Base-by-base conservation (phyloP, 2,329 filamentous ascomycete genomes). In the Beauveria brongniartii region DNA sequence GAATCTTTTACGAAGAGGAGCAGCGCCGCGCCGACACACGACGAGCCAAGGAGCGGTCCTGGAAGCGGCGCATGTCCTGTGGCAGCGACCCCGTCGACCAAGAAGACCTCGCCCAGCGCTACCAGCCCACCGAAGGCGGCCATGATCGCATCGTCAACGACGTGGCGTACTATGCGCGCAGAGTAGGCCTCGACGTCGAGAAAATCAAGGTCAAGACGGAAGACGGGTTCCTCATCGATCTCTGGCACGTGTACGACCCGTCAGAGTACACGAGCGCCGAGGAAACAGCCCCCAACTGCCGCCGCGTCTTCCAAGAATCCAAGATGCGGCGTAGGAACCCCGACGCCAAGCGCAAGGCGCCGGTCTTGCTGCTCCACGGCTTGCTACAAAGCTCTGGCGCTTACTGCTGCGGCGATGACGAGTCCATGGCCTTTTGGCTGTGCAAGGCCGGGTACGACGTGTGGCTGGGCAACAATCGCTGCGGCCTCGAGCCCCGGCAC, bases 381-480 rank as follows among this genome's bases (percentile, higher is more conserved):
- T 80, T 97, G 3, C 77, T 97, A 7, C 93, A 97, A 74, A 92
- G 88, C 58, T 84, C 91, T 0, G 92, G 93, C 4, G 90, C 92
- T 0, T 97, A 91, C 70, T 96, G 92, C 72, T 87, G 87, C 65
- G 96, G 93, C 70, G 92, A 96, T 68, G 92, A 96, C 64, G 86
- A 91, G 66, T 93, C 89, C 28, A 80, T 97, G 8, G 92, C 93
- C 1, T 97, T 97, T 74, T 96, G 88, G 76, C 85, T 97, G 8
- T 92, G 90, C 73, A 96, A 96, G 74, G 86, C 89, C 0, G 92
- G 92, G 1, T 97, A 91, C 73, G 93, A 97, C 71, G 91, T 97
- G 44, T 97, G 92, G 92, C 80, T 97, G 18, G 93, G 93, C 5
- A 96, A 96, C 75, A 97, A 96, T 70, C 83, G 93, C 22, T 96